Percentiles rank a stretch among this genome's conserved stretches.
phyloP scores from a whole-genome alignment of 2,329 filamentous ascomycete genomes.

The Lasiodiplodia theobromae region DNA sequence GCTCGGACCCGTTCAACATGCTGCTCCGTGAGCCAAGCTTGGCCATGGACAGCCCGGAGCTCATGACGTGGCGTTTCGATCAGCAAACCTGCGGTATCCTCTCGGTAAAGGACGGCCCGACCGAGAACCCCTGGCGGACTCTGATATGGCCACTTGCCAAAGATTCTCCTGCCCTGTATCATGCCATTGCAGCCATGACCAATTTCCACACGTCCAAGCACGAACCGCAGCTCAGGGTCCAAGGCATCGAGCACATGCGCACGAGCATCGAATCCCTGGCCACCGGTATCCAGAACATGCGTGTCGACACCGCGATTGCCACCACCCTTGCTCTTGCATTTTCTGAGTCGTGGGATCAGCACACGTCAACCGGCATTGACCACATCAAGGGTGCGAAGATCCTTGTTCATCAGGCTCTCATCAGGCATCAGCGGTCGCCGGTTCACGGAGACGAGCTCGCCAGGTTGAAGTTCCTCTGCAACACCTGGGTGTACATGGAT shows the following conservation, averaged over 20 bases:
- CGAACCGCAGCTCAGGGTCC: slow-evolving; percentile 62
- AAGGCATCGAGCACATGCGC: slow-evolving; percentile 74
- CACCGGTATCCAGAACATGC: slow-evolving; percentile 68
- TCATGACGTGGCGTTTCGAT: slow-evolving; percentile 69
- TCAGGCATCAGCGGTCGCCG: slow-evolving; percentile 52
- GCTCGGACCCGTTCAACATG: slow-evolving; percentile 37
- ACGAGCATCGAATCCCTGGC: slow-evolving; percentile 66
- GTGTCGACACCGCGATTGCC: slow-evolving; percentile 69
- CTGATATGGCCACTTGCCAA: slow-evolving; percentile 73
- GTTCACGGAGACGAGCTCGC: slow-evolving; percentile 54
- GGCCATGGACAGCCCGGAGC: slow-evolving; percentile 62
- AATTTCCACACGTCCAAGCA: slow-evolving; percentile 71
- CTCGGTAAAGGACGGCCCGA: slow-evolving; percentile 72
- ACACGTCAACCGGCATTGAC: slow-evolving; percentile 72
- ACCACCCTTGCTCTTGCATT: slow-evolving; percentile 75
- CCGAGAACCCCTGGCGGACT: slow-evolving; percentile 75
- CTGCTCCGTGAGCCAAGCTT: slow-evolving; percentile 57
- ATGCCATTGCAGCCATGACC: slow-evolving; percentile 73
- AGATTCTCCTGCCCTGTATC: slow-evolving; percentile 69
- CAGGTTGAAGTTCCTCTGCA: slow-evolving; percentile 71
- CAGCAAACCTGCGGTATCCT: slow-evolving; percentile 73
- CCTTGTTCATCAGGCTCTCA: slow-evolving; percentile 66
- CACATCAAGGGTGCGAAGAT: slow-evolving; percentile 73
- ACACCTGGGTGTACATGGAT: slow-evolving; percentile 77
- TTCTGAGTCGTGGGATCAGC: slow-evolving; percentile 74